Evolutionary conservation across 257 asterid species (phyloP).

Genomic region (Solanum ahanhuiri): DNA sequence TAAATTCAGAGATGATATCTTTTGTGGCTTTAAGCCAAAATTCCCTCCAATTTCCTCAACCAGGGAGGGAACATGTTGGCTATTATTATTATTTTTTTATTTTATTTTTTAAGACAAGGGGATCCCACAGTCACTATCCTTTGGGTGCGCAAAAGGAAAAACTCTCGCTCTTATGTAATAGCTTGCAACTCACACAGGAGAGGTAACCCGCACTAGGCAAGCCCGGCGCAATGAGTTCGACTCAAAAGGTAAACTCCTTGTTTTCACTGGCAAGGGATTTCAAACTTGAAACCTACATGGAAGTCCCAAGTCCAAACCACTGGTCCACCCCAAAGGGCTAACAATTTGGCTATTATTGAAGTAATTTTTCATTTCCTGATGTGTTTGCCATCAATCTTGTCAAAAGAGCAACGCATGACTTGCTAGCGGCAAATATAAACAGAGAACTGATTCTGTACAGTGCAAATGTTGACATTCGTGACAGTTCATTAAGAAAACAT

Average conservation of each 20-base stretch:
- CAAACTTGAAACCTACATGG: background rate
- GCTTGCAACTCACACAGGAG: background rate
- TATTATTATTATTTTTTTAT: background rate
- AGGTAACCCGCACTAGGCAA: background rate
- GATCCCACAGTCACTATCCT: background rate
- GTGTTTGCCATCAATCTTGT: background rate
- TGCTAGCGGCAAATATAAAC: background rate
- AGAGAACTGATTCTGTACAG: background rate
- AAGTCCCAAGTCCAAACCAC: background rate
- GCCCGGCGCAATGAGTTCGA: background rate
- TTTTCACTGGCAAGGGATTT: background rate
- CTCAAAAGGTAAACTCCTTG: background rate
- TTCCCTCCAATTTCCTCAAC: background rate
- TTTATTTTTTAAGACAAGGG: no score
- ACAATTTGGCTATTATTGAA: background rate
- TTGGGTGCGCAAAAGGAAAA: no score
- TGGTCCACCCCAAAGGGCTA: background rate
- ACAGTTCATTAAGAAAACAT: background rate
- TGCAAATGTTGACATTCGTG: background rate
- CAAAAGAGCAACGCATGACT: background rate
- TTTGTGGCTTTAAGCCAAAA: background rate
- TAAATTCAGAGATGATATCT: background rate
- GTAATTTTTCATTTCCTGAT: background rate
- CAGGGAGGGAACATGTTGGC: background rate
- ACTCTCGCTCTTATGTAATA: background rate